Conservation (phyloP, 306 rosid species). For the Erythrophleum fordii region DNA sequence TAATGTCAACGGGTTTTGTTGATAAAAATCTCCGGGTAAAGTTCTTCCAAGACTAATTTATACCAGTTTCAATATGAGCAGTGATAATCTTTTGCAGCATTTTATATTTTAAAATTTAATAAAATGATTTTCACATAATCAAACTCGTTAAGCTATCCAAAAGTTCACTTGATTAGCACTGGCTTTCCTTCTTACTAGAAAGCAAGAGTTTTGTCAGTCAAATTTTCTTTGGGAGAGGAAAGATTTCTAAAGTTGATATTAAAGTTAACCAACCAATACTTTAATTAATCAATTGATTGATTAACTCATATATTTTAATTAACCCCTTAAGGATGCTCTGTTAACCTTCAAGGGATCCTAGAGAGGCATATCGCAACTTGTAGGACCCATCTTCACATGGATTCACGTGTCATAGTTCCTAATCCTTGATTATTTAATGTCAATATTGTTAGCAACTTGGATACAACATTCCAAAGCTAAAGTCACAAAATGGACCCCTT, state of each 20-base stretch:
- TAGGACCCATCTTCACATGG: slow-evolving; percentile 84
- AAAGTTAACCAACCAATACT: slow-evolving; percentile 33
- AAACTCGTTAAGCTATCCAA: slow-evolving; percentile 8
- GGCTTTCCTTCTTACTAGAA: slow-evolving; percentile 12
- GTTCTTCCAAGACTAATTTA: background rate
- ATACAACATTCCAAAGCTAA: slow-evolving; percentile 46
- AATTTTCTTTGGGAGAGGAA: slow-evolving; percentile 23
- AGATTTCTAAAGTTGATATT: slow-evolving; percentile 31
- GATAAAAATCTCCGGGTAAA: background rate
- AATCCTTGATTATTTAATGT: slow-evolving; percentile 47
- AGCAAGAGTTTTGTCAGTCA: slow-evolving; percentile 28
- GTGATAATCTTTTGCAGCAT: background rate
- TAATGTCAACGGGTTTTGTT: background rate
- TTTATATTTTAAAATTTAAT: background rate
- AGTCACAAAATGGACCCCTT: slow-evolving; percentile 49
- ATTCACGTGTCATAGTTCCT: slow-evolving; percentile 65
- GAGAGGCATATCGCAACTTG: slow-evolving; percentile 35
- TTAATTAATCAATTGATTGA: slow-evolving; percentile 14
- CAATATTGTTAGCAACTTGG: slow-evolving; percentile 49
- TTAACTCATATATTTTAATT: background rate
- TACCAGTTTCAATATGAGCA: background rate
- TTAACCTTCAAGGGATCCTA: slow-evolving; percentile 45
- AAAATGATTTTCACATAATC: slow-evolving; percentile 8
- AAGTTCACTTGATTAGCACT: slow-evolving; percentile 5
- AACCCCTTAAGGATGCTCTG: slow-evolving; percentile 44